Base-by-base conservation (phyloP, 768 basidiomycete species). In the Lyophyllum decastes region DNA sequence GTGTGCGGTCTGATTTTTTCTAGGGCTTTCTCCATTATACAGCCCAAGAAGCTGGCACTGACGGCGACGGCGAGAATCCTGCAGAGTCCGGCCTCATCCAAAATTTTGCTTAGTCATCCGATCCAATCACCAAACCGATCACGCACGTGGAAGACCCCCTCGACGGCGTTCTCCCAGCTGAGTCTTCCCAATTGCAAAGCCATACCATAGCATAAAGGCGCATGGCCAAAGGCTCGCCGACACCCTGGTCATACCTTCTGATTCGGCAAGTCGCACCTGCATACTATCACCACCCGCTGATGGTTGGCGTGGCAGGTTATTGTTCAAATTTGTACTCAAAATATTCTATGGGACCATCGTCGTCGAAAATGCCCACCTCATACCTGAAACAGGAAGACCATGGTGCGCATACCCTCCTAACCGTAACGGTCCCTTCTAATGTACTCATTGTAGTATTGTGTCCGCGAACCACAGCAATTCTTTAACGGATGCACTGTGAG, bases 341-440 rank as follows among this genome's bases (percentile, higher is more conserved):
- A 90, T 94, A 60, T 95, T 95, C 74, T 95, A 95, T 70, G 91
- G 91, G 1, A 84, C 88, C 10, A 93, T 95, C 55, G 90, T 95
- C 24, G 81, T 95, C 16, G 92, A 95, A 70, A 90, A 90, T 67
- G 76, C 77, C 3, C 75, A 92, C 46, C 72, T 84, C 50, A 84
- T 95, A 50, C 91, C 92, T 21, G 71, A 77, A 64, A 86, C 81
- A 11, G 94, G 93, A 2, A 73, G 77, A 53, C 90, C 94, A 63
- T 92, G 89, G 92, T 90, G 62, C 62, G 76, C 48, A 11, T 26
- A 41, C 49, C 52, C 58, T 46, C 50, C 24, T 10, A 44, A 45
- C 26, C 30, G 41, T 22, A 34, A 10, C 43, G 19, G 38, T 46
- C n/a, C 47, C 49, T 43, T 50, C 49, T 51, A 57, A 61, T 16